Percentiles rank a stretch among this genome's conserved stretches.
Evolutionary conservation across 1,284 basidiomycete species (phyloP).

Genomic region (Cutaneotrichosporon sp.): DNA sequence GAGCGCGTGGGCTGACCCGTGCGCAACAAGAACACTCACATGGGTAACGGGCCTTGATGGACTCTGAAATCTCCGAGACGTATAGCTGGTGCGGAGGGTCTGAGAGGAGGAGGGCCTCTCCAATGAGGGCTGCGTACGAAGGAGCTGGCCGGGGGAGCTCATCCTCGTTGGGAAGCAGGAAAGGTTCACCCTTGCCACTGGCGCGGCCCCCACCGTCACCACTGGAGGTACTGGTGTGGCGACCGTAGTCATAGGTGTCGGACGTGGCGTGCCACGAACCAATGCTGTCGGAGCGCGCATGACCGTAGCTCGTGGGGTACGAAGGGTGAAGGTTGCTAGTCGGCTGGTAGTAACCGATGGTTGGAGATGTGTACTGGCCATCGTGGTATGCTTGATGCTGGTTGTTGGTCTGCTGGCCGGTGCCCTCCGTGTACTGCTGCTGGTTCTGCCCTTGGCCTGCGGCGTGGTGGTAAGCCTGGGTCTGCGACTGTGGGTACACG

Average conservation of each 20-base stretch:
- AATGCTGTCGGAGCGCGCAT: constrained; percentile 9
- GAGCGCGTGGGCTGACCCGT: neutral
- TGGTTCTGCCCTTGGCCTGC: constrained; percentile 7
- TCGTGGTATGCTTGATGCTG: constrained; percentile 2
- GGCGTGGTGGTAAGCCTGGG: constrained; percentile 1
- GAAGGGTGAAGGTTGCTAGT: neutral
- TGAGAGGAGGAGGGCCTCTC: constrained; percentile 46
- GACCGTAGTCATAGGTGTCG: constrained; percentile 3
- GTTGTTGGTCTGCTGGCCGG: constrained; percentile 6
- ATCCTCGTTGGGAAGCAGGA: constrained; percentile 46
- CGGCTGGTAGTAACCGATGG: constrained; percentile 1
- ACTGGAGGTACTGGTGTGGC: constrained; percentile 1
- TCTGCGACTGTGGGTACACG: constrained; percentile 4
- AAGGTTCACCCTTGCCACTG: constrained; percentile 41
- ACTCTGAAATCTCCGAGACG: constrained; percentile 51
- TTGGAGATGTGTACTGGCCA: neutral
- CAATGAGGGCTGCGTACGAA: constrained; percentile 51
- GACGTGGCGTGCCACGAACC: constrained; percentile 3
- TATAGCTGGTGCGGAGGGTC: constrained; percentile 49
- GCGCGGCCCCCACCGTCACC: neutral
- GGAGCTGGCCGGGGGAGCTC: constrained; percentile 44
- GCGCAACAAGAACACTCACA: constrained; percentile 40
- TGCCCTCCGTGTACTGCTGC: neutral
- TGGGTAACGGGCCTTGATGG: constrained; percentile 46
- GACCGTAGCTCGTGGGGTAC: neutral